phyloP scores from a whole-genome alignment of 768 basidiomycete genomes.

The Holtermannia corniformis region DNA sequence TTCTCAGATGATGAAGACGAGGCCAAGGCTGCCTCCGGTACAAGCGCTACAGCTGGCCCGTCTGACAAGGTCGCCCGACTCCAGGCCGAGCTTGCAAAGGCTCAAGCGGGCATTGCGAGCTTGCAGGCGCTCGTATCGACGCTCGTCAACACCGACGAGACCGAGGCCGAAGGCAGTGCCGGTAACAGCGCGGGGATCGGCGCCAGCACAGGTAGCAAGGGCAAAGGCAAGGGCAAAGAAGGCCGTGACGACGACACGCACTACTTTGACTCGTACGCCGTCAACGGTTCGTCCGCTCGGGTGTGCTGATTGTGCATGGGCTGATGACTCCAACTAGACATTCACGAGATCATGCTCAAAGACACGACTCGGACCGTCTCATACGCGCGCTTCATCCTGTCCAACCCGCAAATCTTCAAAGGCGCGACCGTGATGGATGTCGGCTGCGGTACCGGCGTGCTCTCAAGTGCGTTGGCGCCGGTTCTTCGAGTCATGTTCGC shows the following conservation, averaged over 20 bases:
- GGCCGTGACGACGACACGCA: constrained; percentile 78
- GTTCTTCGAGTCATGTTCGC: background rate
- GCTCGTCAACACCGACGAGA: background rate
- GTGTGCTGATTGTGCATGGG: background rate
- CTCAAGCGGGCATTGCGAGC: background rate
- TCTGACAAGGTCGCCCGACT: constrained; percentile 1
- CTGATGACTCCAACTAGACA: constrained; percentile 51
- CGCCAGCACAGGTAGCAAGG: constrained; percentile 2
- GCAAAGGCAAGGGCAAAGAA: constrained; percentile 24
- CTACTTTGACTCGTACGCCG: constrained; percentile 83
- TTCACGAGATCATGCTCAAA: constrained; percentile 93
- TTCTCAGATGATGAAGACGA: constrained; percentile 53
- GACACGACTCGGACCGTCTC: constrained; percentile 88
- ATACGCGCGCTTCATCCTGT: constrained; percentile 83
- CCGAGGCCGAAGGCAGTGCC: background rate
- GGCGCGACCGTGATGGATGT: constrained; percentile 86
- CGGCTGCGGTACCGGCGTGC: constrained; percentile 89
- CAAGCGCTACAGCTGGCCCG: background rate
- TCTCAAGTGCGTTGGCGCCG: constrained; percentile 42
- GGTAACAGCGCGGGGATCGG: background rate
- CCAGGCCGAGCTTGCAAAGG: constrained; percentile 3
- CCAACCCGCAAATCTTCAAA: constrained; percentile 67
- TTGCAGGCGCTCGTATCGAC: background rate
- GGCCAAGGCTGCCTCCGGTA: background rate
- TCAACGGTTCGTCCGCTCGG: constrained; percentile 55